Evolutionary conservation across 345 rosid genomes (phyloP), one percentile per base, ranked within the genome.

Genomic region (Adansonia digitata): DNA sequence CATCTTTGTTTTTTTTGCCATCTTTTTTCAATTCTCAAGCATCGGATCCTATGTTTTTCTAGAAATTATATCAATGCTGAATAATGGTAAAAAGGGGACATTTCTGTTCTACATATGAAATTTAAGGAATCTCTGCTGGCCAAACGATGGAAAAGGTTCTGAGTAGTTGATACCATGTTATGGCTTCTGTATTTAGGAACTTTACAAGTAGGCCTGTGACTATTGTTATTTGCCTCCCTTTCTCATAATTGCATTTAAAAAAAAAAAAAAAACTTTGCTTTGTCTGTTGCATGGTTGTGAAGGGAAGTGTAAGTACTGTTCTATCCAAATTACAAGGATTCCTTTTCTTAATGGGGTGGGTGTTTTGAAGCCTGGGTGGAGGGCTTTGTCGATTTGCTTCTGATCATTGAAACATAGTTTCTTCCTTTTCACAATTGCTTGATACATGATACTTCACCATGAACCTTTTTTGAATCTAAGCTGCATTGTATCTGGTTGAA

Each of bases 141-240:
- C 24, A 15, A 68, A 69, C 39, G 37, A 64, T 43, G 49, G 51
- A 35, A 63, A 20, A 8, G 22, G n/a, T 70, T 59, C 53, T 17
- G 27, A 48, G 55, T 66, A 20, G 29, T 40, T 40, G 69, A 64
- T 64, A 63, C 56, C 34, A 1, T 78, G 22, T 57, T 56, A 26
- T 56, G 35, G 62, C 34, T 57, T 57, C 8, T 70, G 73, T 51
- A 51, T 70, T 64, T 59, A 29, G 20, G 34, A 73, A 46, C 63
- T 35, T 77, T 34, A 10, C 11, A 20, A 72, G 34, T 51, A 48
- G 49, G 26, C 37, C 42, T 34, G 9, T 67, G 46, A 73, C 24
- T 5, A 22, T 26, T 29, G 5, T 64, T 35, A 22, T 9, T 73
- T 51, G 26, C 15, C 1, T 20, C 73, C 31, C 48, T 18, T 56